A percentile compares a stretch with the other conserved stretches of the same genome.
phyloP scores from a whole-genome alignment of 208 protist species.

The Sergeia podlipaevii region DNA sequence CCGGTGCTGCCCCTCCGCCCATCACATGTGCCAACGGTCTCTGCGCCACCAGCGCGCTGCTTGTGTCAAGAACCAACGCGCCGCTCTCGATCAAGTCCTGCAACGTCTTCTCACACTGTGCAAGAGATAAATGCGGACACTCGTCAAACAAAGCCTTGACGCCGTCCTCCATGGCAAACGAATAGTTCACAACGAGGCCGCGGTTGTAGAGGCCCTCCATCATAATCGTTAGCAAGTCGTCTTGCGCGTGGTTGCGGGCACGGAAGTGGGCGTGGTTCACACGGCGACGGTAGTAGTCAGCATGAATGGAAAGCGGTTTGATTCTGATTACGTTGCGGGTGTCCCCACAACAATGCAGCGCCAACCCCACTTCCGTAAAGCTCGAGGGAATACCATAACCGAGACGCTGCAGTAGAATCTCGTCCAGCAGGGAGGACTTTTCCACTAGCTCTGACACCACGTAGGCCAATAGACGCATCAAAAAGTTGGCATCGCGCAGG shows the following conservation, averaged over 20 bases:
- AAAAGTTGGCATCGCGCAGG: constrained; percentile 64
- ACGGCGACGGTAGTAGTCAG: constrained; percentile 52
- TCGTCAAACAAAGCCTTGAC: constrained; percentile 79
- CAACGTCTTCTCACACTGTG: constrained; percentile 47
- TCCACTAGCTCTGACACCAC: constrained; percentile 57
- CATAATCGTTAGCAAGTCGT: constrained; percentile 52
- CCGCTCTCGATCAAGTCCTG: constrained; percentile 28
- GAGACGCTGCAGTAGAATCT: constrained; percentile 78
- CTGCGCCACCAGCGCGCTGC: constrained; percentile 32
- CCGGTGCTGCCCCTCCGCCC: constrained; percentile 8
- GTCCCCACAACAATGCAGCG: constrained; percentile 68
- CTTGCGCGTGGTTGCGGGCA: constrained; percentile 7
- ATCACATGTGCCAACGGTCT: constrained; percentile 15
- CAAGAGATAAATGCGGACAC: constrained; percentile 39
- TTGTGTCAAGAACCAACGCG: constrained; percentile 23
- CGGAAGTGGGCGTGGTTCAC: constrained; percentile 76
- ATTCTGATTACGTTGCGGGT: constrained; percentile 43
- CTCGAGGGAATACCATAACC: constrained; percentile 45
- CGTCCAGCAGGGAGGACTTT: constrained; percentile 66
- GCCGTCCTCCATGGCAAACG: constrained; percentile 62
- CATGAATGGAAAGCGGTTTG: constrained; percentile 44
- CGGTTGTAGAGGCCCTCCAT: constrained; percentile 85
- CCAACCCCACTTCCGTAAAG: constrained; percentile 62
- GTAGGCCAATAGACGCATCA: constrained; percentile 59
- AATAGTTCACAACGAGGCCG: constrained; percentile 74